Conservation (phyloP, 1,139 yeast species). For the Diutina sp. region DNA sequence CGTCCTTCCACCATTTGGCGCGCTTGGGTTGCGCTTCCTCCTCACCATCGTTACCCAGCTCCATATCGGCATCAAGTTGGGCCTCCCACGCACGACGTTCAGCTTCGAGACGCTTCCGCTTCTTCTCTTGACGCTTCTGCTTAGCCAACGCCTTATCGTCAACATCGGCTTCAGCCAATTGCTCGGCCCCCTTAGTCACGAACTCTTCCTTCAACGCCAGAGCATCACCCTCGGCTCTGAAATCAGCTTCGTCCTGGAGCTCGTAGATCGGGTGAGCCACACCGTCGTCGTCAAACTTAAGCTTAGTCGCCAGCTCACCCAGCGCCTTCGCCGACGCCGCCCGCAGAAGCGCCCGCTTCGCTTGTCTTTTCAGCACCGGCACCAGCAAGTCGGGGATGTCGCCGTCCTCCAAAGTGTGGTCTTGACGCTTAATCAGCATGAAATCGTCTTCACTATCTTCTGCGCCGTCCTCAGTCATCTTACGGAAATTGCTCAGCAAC, state of each 20-base stretch:
- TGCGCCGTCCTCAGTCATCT: slow-evolving; percentile 34
- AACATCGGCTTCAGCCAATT: slow-evolving; percentile 60
- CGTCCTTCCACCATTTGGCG: slow-evolving; percentile 48
- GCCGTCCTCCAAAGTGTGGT: slow-evolving; percentile 54
- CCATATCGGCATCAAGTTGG: slow-evolving; percentile 14
- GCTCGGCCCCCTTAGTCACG: slow-evolving; percentile 49
- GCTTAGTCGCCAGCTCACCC: slow-evolving; percentile 56
- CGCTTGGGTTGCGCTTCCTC: slow-evolving; percentile 38
- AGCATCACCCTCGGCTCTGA: slow-evolving; percentile 67
- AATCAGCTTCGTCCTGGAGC: slow-evolving; percentile 81
- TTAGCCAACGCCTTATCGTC: slow-evolving; percentile 76
- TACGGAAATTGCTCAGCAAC: slow-evolving; percentile 75
- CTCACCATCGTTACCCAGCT: slow-evolving; percentile 12
- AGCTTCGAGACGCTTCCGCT: slow-evolving; percentile 73
- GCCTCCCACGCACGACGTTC: slow-evolving; percentile 43
- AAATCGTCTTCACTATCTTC: slow-evolving; percentile 51
- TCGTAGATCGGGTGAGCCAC: slow-evolving; percentile 83
- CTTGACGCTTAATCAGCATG: slow-evolving; percentile 64
- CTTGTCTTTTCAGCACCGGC: slow-evolving; percentile 78
- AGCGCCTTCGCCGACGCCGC: slow-evolving; percentile 56
- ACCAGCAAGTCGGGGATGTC: slow-evolving; percentile 47
- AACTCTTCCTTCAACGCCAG: slow-evolving; percentile 53
- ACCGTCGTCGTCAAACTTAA: slow-evolving; percentile 91
- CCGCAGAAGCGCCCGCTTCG: slow-evolving; percentile 78
- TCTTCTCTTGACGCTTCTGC: slow-evolving; percentile 77